Percentiles rank a stretch among this genome's conserved stretches.
Evolutionary conservation across 306 rosid genomes (phyloP).

Genomic region (Vachellia pachyceras): DNA sequence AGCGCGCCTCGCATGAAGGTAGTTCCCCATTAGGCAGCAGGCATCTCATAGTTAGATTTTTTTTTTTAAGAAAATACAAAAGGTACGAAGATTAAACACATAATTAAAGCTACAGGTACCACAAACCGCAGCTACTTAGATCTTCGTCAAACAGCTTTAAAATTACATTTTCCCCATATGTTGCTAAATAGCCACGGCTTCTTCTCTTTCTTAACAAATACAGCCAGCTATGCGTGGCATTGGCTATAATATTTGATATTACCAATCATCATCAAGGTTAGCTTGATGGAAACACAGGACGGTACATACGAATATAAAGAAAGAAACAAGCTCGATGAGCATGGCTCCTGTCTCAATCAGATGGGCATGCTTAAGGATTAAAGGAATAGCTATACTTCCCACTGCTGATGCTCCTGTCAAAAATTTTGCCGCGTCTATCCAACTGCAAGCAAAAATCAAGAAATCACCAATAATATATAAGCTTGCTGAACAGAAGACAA

Average conservation of each 20-base stretch:
- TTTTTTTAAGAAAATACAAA: no score
- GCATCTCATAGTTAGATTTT: no score
- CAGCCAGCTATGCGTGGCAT: slow-evolving; percentile 26
- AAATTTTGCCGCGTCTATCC: slow-evolving; percentile 97
- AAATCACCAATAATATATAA: not conserved
- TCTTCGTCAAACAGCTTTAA: slow-evolving; percentile 56
- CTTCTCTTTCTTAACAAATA: slow-evolving; percentile 7
- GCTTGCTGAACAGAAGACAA: not conserved
- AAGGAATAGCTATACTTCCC: slow-evolving; percentile 95
- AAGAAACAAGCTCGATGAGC: slow-evolving; percentile 92
- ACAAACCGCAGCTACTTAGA: no score
- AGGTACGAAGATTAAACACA: no score
- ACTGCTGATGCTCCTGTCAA: slow-evolving; percentile 91
- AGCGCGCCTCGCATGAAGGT: no score
- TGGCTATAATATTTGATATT: slow-evolving; percentile 26
- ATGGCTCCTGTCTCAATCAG: slow-evolving; percentile 95
- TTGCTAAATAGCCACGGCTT: slow-evolving; percentile 24
- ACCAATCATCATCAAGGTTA: slow-evolving; percentile 96
- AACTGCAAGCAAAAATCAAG: slow-evolving; percentile 57
- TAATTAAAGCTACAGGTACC: no score
- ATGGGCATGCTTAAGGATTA: slow-evolving; percentile 87
- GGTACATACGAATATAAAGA: slow-evolving; percentile 88
- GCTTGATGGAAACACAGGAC: slow-evolving; percentile 95
- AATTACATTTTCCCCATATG: slow-evolving; percentile 33
- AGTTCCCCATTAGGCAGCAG: no score